Evolutionary conservation across 1,139 yeast species (phyloP).

Genomic region (Kodamaea ohmeri): DNA sequence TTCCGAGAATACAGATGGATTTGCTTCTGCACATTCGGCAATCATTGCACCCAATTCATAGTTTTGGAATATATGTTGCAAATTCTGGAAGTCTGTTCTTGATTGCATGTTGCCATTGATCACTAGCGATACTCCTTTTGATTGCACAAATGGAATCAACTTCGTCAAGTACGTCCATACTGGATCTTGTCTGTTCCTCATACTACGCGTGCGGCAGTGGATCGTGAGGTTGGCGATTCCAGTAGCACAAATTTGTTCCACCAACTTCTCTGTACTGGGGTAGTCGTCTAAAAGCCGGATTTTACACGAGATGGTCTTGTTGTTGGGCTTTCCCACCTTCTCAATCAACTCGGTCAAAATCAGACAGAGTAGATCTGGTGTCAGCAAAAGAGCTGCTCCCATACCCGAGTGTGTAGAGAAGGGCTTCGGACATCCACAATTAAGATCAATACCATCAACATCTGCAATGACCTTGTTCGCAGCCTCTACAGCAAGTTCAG

Average conservation of each 20-base stretch:
- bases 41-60: constrained; percentile 81
- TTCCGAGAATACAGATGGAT: constrained; percentile 69
- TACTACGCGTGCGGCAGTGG: constrained; percentile 84
- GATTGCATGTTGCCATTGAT: constrained; percentile 76
- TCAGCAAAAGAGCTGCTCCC: constrained; percentile 89
- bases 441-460: constrained; percentile 89
- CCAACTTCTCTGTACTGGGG: constrained; percentile 59
- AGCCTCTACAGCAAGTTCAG: constrained; percentile 84
- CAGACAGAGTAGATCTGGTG: constrained; percentile 73
- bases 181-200: constrained; percentile 87
- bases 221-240: constrained; percentile 84
- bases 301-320: constrained; percentile 85
- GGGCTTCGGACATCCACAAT: constrained; percentile 95
- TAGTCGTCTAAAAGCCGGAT: constrained; percentile 67
- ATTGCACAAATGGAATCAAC: constrained; percentile 60
- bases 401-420: constrained; percentile 88
- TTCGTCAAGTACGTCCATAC: constrained; percentile 62
- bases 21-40: constrained; percentile 85
- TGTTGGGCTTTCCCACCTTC: constrained; percentile 73
- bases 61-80: constrained; percentile 52
- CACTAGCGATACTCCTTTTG: constrained; percentile 65
- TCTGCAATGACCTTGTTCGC: constrained; percentile 77
- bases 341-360: constrained; percentile 67
- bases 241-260: constrained; percentile 64
- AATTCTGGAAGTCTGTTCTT: constrained; percentile 50